Evolutionary conservation across 2,329 filamentous ascomycete genomes (phyloP), one percentile per base, ranked within the genome.

Genomic region (Karstenula rhodostoma): DNA sequence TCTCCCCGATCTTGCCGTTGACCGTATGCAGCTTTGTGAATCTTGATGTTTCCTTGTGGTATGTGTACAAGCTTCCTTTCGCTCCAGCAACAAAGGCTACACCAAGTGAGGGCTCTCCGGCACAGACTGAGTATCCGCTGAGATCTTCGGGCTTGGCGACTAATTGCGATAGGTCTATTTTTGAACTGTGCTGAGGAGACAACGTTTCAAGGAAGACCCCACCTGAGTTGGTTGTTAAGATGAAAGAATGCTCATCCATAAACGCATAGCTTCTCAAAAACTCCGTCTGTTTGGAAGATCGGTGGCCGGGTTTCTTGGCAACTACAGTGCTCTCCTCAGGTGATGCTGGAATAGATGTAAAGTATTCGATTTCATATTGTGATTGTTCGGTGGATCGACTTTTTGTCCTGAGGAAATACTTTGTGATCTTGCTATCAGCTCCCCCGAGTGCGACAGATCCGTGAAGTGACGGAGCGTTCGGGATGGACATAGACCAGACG

Each of bases 401-500:
- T 4, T 8, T 47, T 22, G 44, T n/a, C 35, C 56, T 12, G 43
- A 43, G 7, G 72, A 47, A 2, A 61, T 70, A 59, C 15, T 65
- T 61, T 9, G 75, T 74, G 46, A 90, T 80, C 33, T 84, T 83
- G 17, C 93, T 90, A 77, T 99, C 95, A 12, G 92, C 90, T n/a
- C 92, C 95, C 13, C 95, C 95, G 1, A 66, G 67, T 25, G 68
- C 57, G 9, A 76, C 61, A 10, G 66, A 59, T 27, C 63, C 59
- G 12, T 52, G 22, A 60, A 61, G 33, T 54, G 29, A 1, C 46
- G 13, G 35, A 52, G 37, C 12, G 46, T 33, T 19, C n/a, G 55
- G 62, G 1, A 72, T 56, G 10, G 62, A 54, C 59, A 70, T 55
- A 0, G 93, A 89, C 94, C 94, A 98, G 7, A 98, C 88, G 73